phyloP scores from a whole-genome alignment of 148 eudicot genomes.

The Chenopodium album region DNA sequence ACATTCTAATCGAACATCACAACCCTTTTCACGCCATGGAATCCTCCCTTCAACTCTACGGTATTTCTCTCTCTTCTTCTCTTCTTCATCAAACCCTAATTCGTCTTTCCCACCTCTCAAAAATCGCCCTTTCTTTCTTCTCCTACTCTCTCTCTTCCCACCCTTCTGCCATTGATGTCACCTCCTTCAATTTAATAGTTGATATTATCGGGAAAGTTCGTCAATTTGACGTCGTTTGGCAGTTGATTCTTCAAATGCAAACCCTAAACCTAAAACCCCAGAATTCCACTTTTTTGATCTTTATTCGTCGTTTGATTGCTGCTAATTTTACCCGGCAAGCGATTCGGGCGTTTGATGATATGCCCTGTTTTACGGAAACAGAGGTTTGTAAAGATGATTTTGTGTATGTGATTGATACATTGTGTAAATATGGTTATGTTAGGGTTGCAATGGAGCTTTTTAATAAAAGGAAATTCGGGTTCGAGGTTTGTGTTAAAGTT shows the following conservation, averaged over 20 bases:
- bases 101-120: constrained; percentile 63
- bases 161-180: constrained; percentile 33
- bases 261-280: constrained; percentile 39
- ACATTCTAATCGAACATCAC: constrained; percentile 70
- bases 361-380: constrained; percentile 51
- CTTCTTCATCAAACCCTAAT: constrained; percentile 80
- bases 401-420: constrained; percentile 67
- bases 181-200: constrained; percentile 49
- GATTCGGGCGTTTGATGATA: constrained; percentile 70
- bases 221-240: constrained; percentile 88
- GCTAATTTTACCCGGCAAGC: constrained; percentile 79
- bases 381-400: constrained; percentile 28
- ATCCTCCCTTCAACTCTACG: constrained; percentile 79
- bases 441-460: constrained; percentile 77
- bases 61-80: constrained; percentile 54
- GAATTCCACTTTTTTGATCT: constrained; percentile 48
- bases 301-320: constrained; percentile 63
- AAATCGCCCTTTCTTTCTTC: constrained; percentile 76
- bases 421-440: constrained; percentile 81
- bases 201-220: constrained; percentile 65
- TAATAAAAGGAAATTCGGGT: constrained; percentile 45
- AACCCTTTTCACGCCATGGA: constrained; percentile 94
- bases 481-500: constrained; percentile 50
- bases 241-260: constrained; percentile 57
- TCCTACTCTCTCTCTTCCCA: constrained; percentile 37